These are phyloP conservation scores for Clitoria ternatea DNA, from an alignment of 306 rosid species.

Conservation along the genomic window DNA sequence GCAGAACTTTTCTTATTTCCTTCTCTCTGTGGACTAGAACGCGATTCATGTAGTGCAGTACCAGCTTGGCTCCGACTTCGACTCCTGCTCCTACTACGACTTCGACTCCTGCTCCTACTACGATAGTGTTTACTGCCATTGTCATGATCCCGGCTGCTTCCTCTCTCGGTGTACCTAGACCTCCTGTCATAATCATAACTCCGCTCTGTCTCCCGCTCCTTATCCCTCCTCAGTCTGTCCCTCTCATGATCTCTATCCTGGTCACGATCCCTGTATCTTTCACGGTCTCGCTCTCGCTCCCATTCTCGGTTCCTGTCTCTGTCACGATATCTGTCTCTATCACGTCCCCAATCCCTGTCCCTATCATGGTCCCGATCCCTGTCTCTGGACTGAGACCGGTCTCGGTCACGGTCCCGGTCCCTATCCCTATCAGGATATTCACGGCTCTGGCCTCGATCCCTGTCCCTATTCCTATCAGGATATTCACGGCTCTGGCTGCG, in stretches of 20 bases:
- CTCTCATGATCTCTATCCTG: conserved; percentile 35
- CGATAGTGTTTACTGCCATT: conserved; percentile 47
- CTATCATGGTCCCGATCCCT: conserved; percentile 36
- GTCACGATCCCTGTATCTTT: conserved; percentile 40
- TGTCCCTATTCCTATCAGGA: conserved; percentile 54
- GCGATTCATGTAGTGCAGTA: conserved; percentile 32
- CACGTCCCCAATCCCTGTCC: conserved; percentile 36
- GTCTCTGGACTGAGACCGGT: conserved; percentile 39
- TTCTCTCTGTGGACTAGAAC: conserved; percentile 54
- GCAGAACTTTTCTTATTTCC: conserved; percentile 53
- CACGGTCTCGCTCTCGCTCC: conserved; percentile 38
- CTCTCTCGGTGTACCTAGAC: conserved; percentile 52
- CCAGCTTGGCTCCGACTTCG: conserved; percentile 60
- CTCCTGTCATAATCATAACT: conserved; percentile 60
- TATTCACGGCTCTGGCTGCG: conserved; percentile 75
- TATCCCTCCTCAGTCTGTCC: conserved; percentile 37
- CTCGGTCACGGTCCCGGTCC: conserved; percentile 32
- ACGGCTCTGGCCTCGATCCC: conserved; percentile 42
- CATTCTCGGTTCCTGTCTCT: conserved; percentile 34
- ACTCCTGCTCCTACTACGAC: conserved; percentile 78
- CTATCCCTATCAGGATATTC: conserved; percentile 40
- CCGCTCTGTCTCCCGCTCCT: conserved; percentile 37
- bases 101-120: conserved; percentile 60
- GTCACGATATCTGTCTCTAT: conserved; percentile 43
- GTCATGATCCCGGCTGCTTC: conserved; percentile 64